Percentiles rank a stretch among this genome's conserved stretches.
Evolutionary conservation across 257 asterid genomes (phyloP).

Genomic region (Ajuga chamaepitys): DNA sequence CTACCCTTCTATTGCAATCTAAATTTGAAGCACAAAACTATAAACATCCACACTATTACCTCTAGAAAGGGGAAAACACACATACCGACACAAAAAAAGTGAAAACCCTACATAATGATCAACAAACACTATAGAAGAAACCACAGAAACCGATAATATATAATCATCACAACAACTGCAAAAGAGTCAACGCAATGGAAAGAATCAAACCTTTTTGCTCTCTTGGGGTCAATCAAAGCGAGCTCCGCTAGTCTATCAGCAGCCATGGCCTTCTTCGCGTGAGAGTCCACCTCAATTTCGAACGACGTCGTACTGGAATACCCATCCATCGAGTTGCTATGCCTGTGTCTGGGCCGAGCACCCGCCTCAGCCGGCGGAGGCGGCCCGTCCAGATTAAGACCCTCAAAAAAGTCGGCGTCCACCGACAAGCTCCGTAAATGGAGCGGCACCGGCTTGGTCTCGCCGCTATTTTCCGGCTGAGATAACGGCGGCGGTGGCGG

Average conservation of each 20-base stretch:
- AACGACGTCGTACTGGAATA: conserved; percentile 53
- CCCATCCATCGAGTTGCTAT: conserved; percentile 82
- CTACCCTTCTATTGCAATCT: background rate
- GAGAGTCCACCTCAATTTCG: conserved; percentile 60
- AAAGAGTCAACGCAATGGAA: conserved; percentile 8
- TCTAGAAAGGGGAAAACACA: background rate
- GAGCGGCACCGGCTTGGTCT: conserved; percentile 22
- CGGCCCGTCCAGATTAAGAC: conserved; percentile 45
- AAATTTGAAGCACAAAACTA: background rate
- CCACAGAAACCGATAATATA: background rate
- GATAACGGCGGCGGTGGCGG: conserved; percentile 24
- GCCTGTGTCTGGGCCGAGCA: conserved; percentile 47
- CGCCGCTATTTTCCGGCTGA: conserved; percentile 22
- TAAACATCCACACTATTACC: background rate
- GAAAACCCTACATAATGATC: background rate
- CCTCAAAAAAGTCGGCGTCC: conserved; percentile 82
- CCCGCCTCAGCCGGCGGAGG: conserved; percentile 19
- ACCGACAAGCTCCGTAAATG: conserved; percentile 78
- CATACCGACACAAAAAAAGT: background rate
- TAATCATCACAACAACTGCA: background rate
- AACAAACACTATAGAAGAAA: background rate
- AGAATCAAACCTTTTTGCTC: conserved; percentile 74
- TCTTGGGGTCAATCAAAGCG: conserved; percentile 78
- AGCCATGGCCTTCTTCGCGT: conserved; percentile 58
- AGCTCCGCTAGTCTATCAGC: conserved; percentile 78